phyloP scores from a whole-genome alignment of 2,329 filamentous ascomycete species.

The Emmonsiellopsis sp. region DNA sequence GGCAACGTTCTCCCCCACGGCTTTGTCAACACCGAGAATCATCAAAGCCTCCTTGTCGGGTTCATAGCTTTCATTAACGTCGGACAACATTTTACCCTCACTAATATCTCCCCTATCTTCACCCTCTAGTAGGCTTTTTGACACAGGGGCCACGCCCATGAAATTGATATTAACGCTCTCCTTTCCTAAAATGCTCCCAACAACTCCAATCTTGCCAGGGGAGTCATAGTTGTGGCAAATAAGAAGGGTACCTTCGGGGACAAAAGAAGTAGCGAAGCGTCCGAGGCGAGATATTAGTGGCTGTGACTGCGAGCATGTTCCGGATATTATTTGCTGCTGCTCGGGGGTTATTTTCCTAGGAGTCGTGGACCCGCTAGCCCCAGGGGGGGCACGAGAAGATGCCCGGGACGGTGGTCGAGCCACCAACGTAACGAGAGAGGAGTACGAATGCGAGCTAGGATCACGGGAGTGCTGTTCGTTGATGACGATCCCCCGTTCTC shows the following conservation, averaged over 20 bases:
- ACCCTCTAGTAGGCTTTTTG: slow-evolving; percentile 12
- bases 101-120: slow-evolving; percentile 11
- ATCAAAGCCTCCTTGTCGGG: slow-evolving; percentile 61
- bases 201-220: slow-evolving; percentile 72
- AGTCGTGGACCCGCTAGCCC: slow-evolving; percentile 15
- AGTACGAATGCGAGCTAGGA: slow-evolving; percentile 53
- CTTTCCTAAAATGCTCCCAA: slow-evolving; percentile 60
- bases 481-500: slow-evolving; percentile 67
- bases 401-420: slow-evolving; percentile 34
- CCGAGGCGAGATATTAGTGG: slow-evolving; percentile 62
- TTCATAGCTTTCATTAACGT: slow-evolving; percentile 15
- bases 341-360: slow-evolving; percentile 11
- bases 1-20: slow-evolving; percentile 49
- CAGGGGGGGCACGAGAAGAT: slow-evolving; percentile 22
- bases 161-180: slow-evolving; percentile 69
- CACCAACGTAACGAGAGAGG: slow-evolving; percentile 60
- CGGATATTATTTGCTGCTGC: slow-evolving; percentile 43
- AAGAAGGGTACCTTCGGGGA: slow-evolving; percentile 63
- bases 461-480: slow-evolving; percentile 62
- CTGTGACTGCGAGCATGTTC: slow-evolving; percentile 27
- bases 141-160: slow-evolving; percentile 59
- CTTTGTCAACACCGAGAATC: slow-evolving; percentile 65
- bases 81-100: slow-evolving; percentile 13
- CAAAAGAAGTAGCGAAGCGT: slow-evolving; percentile 64
- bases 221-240: slow-evolving; percentile 74